Base-by-base conservation (phyloP, 2,329 filamentous ascomycete genomes). In the Colletotrichum horii region DNA sequence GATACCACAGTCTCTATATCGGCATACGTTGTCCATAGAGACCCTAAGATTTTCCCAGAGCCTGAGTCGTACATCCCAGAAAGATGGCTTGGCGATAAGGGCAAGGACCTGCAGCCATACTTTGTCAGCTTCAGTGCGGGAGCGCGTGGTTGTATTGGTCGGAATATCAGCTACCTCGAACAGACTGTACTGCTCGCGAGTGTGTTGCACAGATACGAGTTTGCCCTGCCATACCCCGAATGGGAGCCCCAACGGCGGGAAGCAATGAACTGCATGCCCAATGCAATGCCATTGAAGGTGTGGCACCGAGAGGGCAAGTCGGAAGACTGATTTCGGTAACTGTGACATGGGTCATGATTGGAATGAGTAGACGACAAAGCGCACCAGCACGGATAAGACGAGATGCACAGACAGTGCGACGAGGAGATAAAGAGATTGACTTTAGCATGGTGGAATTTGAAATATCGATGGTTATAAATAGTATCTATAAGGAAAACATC, bases 101-200 rank as follows among this genome's bases (percentile, higher is more conserved):
- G 81, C 1, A 86, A 84, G 71, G 79, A 81, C 15, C 78, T 85
- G 66, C 83, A 85, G 71, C 79, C 81, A 8, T 83, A 82, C 22
- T 84, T 87, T 58, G 79, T 86, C 32, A 80, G 85, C 2, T 88
- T 88, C 72, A 73, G 76, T 28, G 76, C 75, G 22, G 75, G 79
- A 14, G 75, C 78, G 2, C 58, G 77, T 16, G 77, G 77, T 6
- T 80, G 78, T 36, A 79, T 80, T 12, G 79, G 78, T 1, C 77
- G 82, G 19, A 84, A 83, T 34, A 84, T 84, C 30, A 82, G 80
- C 11, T 82, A 87, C 71, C 79, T 89, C 11, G 88, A 89, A 79
- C 87, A 89, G 78, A 85, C 84, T 3, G 83, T 88, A 5, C 74
- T 87, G 4, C 34, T 88, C 15, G 85, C 86, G 1, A 84, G 83